Conservation (phyloP, 1,284 basidiomycete species). For the Irpex rosettiformis region DNA sequence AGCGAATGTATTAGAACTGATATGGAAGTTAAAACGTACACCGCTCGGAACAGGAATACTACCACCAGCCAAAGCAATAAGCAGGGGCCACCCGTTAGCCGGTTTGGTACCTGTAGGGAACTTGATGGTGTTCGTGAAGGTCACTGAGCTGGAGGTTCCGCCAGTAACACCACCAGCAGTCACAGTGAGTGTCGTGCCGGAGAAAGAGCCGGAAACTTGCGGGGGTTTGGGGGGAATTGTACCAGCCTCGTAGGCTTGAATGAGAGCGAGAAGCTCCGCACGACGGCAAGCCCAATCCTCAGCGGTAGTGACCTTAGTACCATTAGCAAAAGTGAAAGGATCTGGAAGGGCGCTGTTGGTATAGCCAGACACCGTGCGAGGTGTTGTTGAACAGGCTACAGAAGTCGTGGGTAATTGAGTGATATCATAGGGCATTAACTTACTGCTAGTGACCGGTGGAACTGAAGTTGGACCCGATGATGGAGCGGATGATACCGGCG, state of each 20-base stretch:
- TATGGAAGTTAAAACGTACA: constrained; percentile 20
- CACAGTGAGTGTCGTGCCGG: constrained; percentile 33
- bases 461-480: constrained; percentile 3
- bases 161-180: constrained; percentile 39
- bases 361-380: constrained; percentile 23
- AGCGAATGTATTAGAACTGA: background rate
- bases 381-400: constrained; percentile 19
- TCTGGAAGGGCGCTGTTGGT: constrained; percentile 41
- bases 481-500: constrained; percentile 4
- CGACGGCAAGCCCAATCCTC: constrained; percentile 48
- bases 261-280: constrained; percentile 40
- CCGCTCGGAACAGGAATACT: constrained; percentile 46
- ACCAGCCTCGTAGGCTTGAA: constrained; percentile 49
- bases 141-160: constrained; percentile 36
- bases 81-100: constrained; percentile 38
- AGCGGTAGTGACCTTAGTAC: constrained; percentile 35
- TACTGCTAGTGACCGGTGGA: constrained; percentile 4
- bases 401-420: background rate
- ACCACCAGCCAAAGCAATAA: constrained; percentile 48
- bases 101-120: constrained; percentile 41
- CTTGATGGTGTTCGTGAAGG: constrained; percentile 41
- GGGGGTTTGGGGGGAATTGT: constrained; percentile 40
- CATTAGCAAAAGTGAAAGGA: constrained; percentile 46
- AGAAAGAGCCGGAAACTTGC: constrained; percentile 36
- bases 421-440: background rate